Base-by-base conservation (phyloP, 768 basidiomycete genomes). In the Termitomyces titanicus region DNA sequence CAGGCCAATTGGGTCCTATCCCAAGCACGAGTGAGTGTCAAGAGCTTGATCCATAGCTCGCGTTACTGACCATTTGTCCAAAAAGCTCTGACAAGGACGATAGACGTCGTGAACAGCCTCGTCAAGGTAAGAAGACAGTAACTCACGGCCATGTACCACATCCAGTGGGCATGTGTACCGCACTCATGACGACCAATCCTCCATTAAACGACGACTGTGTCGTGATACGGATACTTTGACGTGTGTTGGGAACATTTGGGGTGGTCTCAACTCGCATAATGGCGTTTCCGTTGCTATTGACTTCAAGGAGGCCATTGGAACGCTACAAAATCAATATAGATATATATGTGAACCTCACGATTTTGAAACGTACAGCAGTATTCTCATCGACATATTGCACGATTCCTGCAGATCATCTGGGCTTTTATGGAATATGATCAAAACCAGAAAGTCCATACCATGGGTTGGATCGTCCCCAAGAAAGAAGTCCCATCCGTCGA, bases 191-290 rank as follows among this genome's bases (percentile, higher is more conserved):
- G 58, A 94, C 76, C 34, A 97, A 75, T 8, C 83, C 82, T 13
- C 80, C 88, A 33, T 80, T 88, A 64, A 82, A 88, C 3, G 73
- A 69, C 49, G 73, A 68, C 27, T 83, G 66, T 0, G 87, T 84
- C 46, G 83, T 84, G 61, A 98, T 88, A 59, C 94, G 85, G 37
- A 96, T 79, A 60, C 88, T 87, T 68, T 83, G 79, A 56, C 94
- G 82, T 51, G 79, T 87, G 38, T 68, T 80, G n/a, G 79, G 63
- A 31, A 94, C 87, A 17, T 71, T 79, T 10, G 83, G 77, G 5
- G 92, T 95, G 6, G 90, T 94, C 66, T 96, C 92, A 24, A 96
- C 86, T 33, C 82, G 76, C 93, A 98, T 95, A 53, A 97, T 70
- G 17, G 88, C 91, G 70, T 92, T 82, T 20, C 91, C 90, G 10